These are phyloP conservation scores for Kuraishia hungarica DNA, from an alignment of 805 yeast genomes.

Conservation along the genomic window DNA sequence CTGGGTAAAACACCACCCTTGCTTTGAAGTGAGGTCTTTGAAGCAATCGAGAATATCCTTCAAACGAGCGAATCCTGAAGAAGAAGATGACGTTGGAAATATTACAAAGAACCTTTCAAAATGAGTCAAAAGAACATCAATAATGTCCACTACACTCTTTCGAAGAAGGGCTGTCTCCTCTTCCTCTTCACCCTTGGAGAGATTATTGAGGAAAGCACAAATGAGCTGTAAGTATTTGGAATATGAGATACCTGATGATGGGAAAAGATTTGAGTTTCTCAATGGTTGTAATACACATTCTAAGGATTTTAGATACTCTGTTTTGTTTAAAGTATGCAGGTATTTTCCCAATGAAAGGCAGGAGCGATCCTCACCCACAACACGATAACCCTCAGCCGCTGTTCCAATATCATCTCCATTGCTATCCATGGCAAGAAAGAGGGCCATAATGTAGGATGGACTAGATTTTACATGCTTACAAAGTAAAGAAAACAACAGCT, in stretches of 20 bases:
- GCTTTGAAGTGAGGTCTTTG: slow-evolving; percentile 35
- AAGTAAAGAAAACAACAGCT: background rate
- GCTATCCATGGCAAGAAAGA: slow-evolving; percentile 4
- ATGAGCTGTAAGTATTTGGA: slow-evolving; percentile 21
- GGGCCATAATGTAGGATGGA: slow-evolving; percentile 3
- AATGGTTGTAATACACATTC: background rate
- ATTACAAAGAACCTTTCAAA: background rate
- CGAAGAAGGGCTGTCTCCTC: slow-evolving; percentile 12
- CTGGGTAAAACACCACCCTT: slow-evolving; percentile 55
- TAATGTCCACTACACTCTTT: background rate
- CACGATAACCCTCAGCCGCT: background rate
- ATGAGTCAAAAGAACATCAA: background rate
- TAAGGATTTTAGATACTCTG: background rate
- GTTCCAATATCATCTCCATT: slow-evolving; percentile 3
- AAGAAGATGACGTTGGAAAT: too few relatives aligned
- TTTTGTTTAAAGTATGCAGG: background rate
- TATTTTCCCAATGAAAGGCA: background rate
- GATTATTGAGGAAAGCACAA: slow-evolving; percentile 16
- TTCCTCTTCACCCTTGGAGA: slow-evolving; percentile 3
- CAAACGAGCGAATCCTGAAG: background rate
- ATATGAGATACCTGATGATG: slow-evolving; percentile 4
- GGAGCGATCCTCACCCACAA: too few relatives aligned
- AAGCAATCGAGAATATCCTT: slow-evolving; percentile 14
- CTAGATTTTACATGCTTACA: background rate
- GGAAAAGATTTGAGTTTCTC: background rate